Conservation (phyloP, 768 basidiomycete genomes). For the Piloderma croceum region DNA sequence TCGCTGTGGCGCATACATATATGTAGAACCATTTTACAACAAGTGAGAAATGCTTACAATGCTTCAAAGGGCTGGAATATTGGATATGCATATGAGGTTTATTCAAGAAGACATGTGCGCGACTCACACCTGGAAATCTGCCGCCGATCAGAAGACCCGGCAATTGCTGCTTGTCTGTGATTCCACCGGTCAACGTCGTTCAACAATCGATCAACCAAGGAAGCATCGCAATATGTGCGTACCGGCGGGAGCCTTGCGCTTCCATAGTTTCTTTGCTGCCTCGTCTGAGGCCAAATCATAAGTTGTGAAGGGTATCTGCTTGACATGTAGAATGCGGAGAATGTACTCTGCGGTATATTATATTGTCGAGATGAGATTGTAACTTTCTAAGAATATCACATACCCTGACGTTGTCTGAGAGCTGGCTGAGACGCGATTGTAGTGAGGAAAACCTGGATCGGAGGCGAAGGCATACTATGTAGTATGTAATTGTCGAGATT, state of each 20-base stretch:
- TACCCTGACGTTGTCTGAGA: conserved; percentile 76
- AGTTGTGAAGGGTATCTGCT: conserved; percentile 76
- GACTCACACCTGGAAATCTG: conserved; percentile 68
- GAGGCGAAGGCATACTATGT: conserved; percentile 83
- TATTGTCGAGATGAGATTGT: no score
- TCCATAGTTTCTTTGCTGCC: conserved; percentile 75
- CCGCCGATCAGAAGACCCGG: conserved; percentile 81
- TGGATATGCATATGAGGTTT: conserved; percentile 4
- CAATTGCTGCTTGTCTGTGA: conserved; percentile 80
- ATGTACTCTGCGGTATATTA: conserved; percentile 71
- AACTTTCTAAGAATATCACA: no score
- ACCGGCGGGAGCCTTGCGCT: conserved; percentile 72
- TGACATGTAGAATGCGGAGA: conserved; percentile 75
- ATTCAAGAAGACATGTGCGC: conserved; percentile 6
- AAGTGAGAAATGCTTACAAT: conserved; percentile 47
- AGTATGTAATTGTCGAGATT: no score
- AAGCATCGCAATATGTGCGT: conserved; percentile 7
- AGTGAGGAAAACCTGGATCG: conserved; percentile 77
- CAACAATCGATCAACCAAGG: conserved; percentile 3
- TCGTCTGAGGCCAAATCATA: conserved; percentile 86
- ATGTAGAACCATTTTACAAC: not conserved
- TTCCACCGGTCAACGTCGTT: conserved; percentile 4
- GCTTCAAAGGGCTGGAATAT: conserved; percentile 55
- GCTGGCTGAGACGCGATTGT: conserved; percentile 80
- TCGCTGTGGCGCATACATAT: conserved; percentile 43